Evolutionary conservation across 2,329 filamentous ascomycete genomes (phyloP).

Genomic region (Talaromyces sp.): DNA sequence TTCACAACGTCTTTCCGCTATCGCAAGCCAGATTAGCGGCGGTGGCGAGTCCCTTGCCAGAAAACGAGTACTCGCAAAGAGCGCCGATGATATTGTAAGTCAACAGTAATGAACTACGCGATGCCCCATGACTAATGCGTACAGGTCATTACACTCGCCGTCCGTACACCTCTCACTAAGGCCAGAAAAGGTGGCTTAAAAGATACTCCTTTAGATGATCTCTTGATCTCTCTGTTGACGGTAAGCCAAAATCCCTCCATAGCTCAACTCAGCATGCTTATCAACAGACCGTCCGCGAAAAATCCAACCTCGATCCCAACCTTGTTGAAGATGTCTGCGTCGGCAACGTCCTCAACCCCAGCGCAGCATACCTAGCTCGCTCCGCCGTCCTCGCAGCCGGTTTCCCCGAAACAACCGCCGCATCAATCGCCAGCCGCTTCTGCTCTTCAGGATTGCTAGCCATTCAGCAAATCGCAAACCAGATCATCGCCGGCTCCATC

Average conservation of each 20-base stretch:
- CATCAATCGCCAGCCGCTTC: conserved; percentile 82
- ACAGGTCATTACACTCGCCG: conserved; percentile 41
- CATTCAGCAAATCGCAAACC: conserved; percentile 86
- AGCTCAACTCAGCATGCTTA: background rate
- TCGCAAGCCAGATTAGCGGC: conserved; percentile 40
- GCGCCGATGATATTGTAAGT: conserved; percentile 41
- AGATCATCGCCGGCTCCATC: conserved; percentile 84
- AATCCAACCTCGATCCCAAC: conserved; percentile 78
- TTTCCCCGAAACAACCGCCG: conserved; percentile 74
- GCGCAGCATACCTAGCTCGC: conserved; percentile 84
- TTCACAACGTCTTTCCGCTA: conserved; percentile 40
- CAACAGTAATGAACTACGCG: background rate
- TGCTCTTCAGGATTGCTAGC: conserved; percentile 88
- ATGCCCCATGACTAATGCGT: background rate
- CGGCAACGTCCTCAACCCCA: conserved; percentile 81
- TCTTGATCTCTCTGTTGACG: conserved; percentile 37
- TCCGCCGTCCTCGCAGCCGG: conserved; percentile 82
- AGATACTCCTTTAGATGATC: conserved; percentile 36
- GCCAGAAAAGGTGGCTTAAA: conserved; percentile 41
- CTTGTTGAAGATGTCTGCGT: conserved; percentile 89
- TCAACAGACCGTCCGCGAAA: conserved; percentile 66
- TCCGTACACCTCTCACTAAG: conserved; percentile 40
- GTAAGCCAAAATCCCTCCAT: conserved; percentile 22
- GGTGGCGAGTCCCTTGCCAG: conserved; percentile 29
- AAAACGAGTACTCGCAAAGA: conserved; percentile 34